Evolutionary conservation across 2,329 filamentous ascomycete genomes (phyloP).

Genomic region (Emydomyces testavorans): DNA sequence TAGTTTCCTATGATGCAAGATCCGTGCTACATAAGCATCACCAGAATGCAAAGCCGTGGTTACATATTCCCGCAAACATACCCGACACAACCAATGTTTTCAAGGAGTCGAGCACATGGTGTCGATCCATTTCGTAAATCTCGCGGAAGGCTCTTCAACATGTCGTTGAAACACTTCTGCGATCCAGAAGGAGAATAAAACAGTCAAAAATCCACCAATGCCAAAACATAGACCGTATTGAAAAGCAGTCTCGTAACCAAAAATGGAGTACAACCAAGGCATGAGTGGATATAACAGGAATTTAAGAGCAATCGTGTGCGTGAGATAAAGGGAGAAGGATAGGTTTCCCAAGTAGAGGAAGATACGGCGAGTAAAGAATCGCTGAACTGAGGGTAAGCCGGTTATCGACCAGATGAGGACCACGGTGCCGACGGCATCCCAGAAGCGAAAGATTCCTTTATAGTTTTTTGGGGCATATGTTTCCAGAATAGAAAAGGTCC

Average conservation of each 20-base stretch:
- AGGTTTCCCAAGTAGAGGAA: conserved; percentile 40
- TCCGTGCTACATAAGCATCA: not conserved
- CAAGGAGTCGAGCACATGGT: conserved; percentile 7
- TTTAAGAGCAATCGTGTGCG: conserved; percentile 32
- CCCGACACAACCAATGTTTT: not conserved
- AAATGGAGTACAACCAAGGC: conserved; percentile 32
- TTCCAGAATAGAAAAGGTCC: conserved; percentile 33
- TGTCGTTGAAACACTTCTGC: conserved; percentile 50
- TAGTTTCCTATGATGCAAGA: not conserved
- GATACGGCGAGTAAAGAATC: conserved; percentile 31
- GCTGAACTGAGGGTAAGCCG: conserved; percentile 32
- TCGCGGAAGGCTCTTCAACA: conserved; percentile 43
- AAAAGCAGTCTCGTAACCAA: conserved; percentile 31
- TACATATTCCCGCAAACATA: not conserved
- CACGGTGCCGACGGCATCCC: conserved; percentile 25
- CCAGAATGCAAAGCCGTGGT: not conserved
- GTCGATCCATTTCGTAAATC: conserved; percentile 42
- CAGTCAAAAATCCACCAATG: conserved; percentile 31
- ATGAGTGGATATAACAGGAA: conserved; percentile 36
- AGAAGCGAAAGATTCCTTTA: conserved; percentile 35
- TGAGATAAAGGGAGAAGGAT: conserved; percentile 39
- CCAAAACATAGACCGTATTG: conserved; percentile 33
- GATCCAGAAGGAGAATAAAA: conserved; percentile 40
- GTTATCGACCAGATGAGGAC: conserved; percentile 36
- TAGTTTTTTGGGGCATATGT: conserved; percentile 31